Base-by-base conservation (phyloP, 2,329 filamentous ascomycete genomes). In the Calonectria multiphialidica region DNA sequence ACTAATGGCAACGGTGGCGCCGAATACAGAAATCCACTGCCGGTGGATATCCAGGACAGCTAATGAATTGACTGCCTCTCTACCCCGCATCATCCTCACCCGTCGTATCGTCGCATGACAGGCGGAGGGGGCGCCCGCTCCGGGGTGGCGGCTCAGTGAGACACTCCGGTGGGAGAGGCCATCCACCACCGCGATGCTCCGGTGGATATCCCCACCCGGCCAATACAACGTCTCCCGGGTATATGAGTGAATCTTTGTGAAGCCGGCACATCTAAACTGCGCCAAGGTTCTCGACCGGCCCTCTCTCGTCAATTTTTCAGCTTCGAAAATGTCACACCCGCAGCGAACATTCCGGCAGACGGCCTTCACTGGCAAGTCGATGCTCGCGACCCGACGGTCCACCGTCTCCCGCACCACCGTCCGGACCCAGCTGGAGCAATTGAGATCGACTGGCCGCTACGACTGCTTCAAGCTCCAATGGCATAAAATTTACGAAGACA, bases 391-490 rank as follows among this genome's bases (percentile, higher is more conserved):
- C 5, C 80, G 83, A 53, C 80, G 84, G 37, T 71, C 78, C 37
- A 84, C 81, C 15, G 76, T 85, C 49, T 80, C 79, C 15, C 74
- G 75, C 28, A 75, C 75, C 45, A 90, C 89, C 1, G 77, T 89
- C 3, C 82, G 83, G 10, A 86, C 88, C 40, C 90, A 91, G 78
- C 85, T 91, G 23, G 79, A 86, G 23, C 85, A 89, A 61, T 81
- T 91, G 10, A 87, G 87, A 71, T 82, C 84, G 15, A 91, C 89
- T 2, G 90, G 90, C 1, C 85, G 88, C 30, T 90, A 90, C 73
- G 86, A 90, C 74, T 89, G 88, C 53, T 92, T 92, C 81, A 87
- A 88, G 74, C 80, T 92, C 21, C 72, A 87, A 79, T 91, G 89
- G 88, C 87, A 91, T 74, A 83, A 87, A 0, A 83, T 83, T 2